phyloP scores from a whole-genome alignment of 176 grass and related monocot genomes.

The Coix lacrymajobi region DNA sequence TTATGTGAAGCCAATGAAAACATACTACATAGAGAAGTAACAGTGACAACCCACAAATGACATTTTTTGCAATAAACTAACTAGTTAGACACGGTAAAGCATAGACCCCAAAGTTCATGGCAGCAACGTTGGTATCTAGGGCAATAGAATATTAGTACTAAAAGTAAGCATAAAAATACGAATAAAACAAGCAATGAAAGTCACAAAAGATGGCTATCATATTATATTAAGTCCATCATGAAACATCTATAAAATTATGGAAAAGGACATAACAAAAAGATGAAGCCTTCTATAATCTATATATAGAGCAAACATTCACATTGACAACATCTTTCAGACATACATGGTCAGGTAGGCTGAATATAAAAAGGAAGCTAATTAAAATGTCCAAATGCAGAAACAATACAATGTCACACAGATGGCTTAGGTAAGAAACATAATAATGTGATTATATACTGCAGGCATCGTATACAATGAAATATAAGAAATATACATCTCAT shows the following conservation, averaged over 20 bases:
- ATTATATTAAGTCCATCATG: not conserved
- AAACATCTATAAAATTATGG: not conserved
- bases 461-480: not conserved
- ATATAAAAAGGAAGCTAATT: not conserved
- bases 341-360: not conserved
- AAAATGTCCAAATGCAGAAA: not conserved
- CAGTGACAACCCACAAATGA: not conserved
- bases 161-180: not conserved
- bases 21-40: not conserved
- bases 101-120: conserved; percentile 2
- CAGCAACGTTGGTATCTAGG: not conserved
- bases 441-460: not conserved
- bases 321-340: not conserved
- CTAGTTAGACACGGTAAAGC: not conserved
- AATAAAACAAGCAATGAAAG: not conserved
- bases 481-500: not conserved
- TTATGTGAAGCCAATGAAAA: not conserved
- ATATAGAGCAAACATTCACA: not conserved
- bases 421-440: not conserved
- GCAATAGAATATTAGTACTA: not conserved
- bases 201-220: not conserved
- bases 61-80: not conserved
- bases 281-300: not conserved
- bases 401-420: not conserved
- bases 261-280: not conserved